Base-by-base conservation (phyloP, 768 basidiomycete species). In the Kwoniella heveanensis region DNA sequence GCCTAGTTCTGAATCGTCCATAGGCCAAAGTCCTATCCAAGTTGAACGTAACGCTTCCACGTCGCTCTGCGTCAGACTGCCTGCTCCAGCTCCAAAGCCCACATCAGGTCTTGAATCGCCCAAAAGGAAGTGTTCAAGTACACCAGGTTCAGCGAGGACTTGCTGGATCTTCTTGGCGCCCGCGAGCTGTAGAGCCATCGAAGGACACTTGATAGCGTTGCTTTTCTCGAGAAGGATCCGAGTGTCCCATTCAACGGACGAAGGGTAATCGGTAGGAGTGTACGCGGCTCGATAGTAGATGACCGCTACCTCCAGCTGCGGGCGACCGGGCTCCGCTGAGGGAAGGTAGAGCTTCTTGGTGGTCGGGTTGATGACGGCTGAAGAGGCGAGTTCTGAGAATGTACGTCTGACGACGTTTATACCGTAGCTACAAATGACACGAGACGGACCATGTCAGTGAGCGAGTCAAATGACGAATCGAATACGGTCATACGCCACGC, bases 141-240 rank as follows among this genome's bases (percentile, higher is more conserved):
- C 80, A 0, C 88, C 88, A 0, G 86, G 86, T 26, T 86, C 85
- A 19, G 88, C 85, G 17, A 99, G 84, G 0, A 89, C 90, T 72
- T 97, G 88, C 79, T 98, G 95, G 0, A 99, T 87, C 76, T 96
- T 96, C 83, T 99, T 99, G 2, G 89, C 88, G 0, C 95, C 95
- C 0, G 94, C 92, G n/a, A 97, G 86, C 68, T 98, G 95, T 15
- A 98, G 84, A 5, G 89, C 87, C 68, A 97, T 86, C 1, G 87
- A 86, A 0, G 95, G 95, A 74, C 95, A 99, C 67, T 97, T 95
- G 83, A 93, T 92, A 0, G 95, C 92, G 55, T 80, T 82, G 6
- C 89, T 90, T 39, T 86, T 83, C 77, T 98, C 94, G 36, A 98
- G 83, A 15, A 86, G 80, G 70, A 89, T 85, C 8, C 95, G 90